phyloP scores from a whole-genome alignment of 2,329 filamentous ascomycete species.

The Reticulascus tulasneorum region DNA sequence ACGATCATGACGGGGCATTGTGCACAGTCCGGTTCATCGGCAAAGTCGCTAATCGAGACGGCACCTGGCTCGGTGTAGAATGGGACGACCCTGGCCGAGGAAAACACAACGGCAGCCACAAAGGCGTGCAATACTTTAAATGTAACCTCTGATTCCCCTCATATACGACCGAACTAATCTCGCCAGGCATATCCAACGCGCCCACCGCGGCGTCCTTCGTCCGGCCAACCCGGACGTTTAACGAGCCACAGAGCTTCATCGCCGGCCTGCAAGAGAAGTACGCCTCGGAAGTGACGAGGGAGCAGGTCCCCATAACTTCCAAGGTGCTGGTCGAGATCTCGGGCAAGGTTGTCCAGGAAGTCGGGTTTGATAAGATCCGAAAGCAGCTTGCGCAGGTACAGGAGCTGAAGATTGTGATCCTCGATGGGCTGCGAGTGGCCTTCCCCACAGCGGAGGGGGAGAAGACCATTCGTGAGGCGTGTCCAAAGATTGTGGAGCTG shows the following conservation, averaged over 20 bases:
- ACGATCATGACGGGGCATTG: slow-evolving; percentile 59
- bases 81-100: slow-evolving; percentile 87
- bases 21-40: slow-evolving; percentile 88
- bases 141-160: slow-evolving; percentile 49
- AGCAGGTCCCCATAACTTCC: slow-evolving; percentile 15
- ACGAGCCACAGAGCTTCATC: slow-evolving; percentile 69
- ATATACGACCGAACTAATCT: slow-evolving; percentile 3
- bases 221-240: slow-evolving; percentile 67
- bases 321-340: no score
- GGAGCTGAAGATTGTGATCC: slow-evolving; percentile 74
- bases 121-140: slow-evolving; percentile 74
- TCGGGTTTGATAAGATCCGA: slow-evolving; percentile 92
- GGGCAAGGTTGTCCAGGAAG: slow-evolving; percentile 79
- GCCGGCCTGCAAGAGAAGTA: slow-evolving; percentile 83
- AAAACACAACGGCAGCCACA: slow-evolving; percentile 85
- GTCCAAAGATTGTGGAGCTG: slow-evolving; percentile 68
- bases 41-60: slow-evolving; percentile 68
- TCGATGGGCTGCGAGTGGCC: slow-evolving; percentile 70
- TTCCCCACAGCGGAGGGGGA: slow-evolving; percentile 27
- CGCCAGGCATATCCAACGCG: slow-evolving; percentile 54
- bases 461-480: slow-evolving; percentile 43
- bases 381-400: slow-evolving; percentile 72
- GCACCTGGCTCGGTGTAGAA: slow-evolving; percentile 89
- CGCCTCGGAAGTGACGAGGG: slow-evolving; percentile 50
- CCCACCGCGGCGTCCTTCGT: slow-evolving; percentile 82